Evolutionary conservation across 805 yeast genomes (phyloP), one percentile per base, ranked within the genome.

Genomic region (Spathaspora arborariae): DNA sequence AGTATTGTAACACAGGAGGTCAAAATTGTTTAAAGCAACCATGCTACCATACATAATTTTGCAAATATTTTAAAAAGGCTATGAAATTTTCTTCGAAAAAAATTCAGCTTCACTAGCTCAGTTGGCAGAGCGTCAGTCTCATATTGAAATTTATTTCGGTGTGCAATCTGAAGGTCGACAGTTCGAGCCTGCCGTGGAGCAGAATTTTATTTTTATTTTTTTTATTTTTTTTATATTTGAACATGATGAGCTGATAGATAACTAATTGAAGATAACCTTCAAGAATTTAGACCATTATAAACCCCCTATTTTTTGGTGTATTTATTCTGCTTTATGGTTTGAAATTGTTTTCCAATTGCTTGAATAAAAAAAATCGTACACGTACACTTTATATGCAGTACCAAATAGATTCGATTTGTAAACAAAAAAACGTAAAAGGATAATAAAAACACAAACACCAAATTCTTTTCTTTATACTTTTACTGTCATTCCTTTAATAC

Each of bases 171-270:
- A 65, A 68, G 72, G 72, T 67, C 72, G 74, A 66, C 70, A 68
- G 74, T 68, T 68, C 74, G 72, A 68, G 59, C 72, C 74, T 68
- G 70, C 72, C 74, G 69, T 61, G 72, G 70, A 66, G 72, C 74
- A 68, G 50, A 43, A 51, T 54, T 55, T 52, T 56, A 20, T 30
- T 35, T 39, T 34, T 36, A n/a, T 15, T 30, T n/a, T 13, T 15
- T 30, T 9, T 13, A 27, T n/a, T 27, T 27, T 11, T 22, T 24
- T 5, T 9, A 24, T 8, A 9, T 24, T 24, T 24, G 27, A 7
- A 24, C 11, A 9, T 24, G 9, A 24, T 5, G 27, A 24, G 8
- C 10, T 24, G 13, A 13, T 24, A 13, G 11, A 24, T 24, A n/a
- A n/a, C n/a, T n/a, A n/a, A n/a, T n/a, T n/a, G n/a, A n/a, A n/a